These are phyloP conservation scores for Claviceps citrina DNA, from an alignment of 2,329 filamentous ascomycete genomes.

Conservation along the genomic window DNA sequence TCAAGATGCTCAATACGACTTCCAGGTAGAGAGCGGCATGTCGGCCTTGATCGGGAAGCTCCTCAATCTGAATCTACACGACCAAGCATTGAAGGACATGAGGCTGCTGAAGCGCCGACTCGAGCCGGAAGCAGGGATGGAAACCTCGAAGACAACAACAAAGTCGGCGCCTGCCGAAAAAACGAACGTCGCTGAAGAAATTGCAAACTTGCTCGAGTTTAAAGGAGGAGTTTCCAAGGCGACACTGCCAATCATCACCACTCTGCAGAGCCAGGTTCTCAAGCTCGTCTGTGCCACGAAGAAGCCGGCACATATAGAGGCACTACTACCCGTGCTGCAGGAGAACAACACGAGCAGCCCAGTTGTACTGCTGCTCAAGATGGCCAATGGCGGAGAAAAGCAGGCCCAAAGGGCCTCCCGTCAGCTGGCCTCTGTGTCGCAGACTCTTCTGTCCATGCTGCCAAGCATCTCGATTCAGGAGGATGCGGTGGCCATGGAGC, in stretches of 20 bases:
- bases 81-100: conserved; percentile 55
- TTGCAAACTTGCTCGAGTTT: conserved; percentile 50
- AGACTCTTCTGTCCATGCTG: conserved; percentile 48
- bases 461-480: conserved; percentile 51
- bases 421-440: conserved; percentile 51
- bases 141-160: conserved; percentile 17
- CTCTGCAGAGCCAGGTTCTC: conserved; percentile 49
- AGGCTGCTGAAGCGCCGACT: conserved; percentile 48
- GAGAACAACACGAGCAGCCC: conserved; percentile 40
- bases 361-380: conserved; percentile 36
- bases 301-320: conserved; percentile 44
- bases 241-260: conserved; percentile 41
- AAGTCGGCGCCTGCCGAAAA: conserved; percentile 17
- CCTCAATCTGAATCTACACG: conserved; percentile 46
- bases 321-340: conserved; percentile 39
- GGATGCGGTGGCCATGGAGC: conserved; percentile 39
- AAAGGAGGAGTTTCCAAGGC: conserved; percentile 26
- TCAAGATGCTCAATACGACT: conserved; percentile 38
- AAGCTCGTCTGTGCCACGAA: conserved; percentile 45
- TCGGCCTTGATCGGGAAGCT: conserved; percentile 53
- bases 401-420: conserved; percentile 43
- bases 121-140: conserved; percentile 22
- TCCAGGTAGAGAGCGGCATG: conserved; percentile 62
- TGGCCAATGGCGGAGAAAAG: conserved; percentile 26
- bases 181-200: conserved; percentile 15